Evolutionary conservation across 495 filamentous ascomycete species (phyloP).

Genomic region (Annulohypoxylon maeteangense): DNA sequence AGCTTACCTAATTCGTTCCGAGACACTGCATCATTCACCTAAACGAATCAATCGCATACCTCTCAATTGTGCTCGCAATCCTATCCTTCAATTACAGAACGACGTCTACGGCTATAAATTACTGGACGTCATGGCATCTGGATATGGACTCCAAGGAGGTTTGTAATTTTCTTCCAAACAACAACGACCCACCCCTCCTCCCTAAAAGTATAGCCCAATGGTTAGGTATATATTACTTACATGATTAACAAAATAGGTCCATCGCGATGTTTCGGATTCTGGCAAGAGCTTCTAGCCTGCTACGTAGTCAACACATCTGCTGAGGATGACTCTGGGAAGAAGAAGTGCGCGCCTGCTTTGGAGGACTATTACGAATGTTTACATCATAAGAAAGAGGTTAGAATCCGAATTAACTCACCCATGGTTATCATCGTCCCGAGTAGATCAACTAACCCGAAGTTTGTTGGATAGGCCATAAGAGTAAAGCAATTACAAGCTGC

Average conservation of each 20-base stretch:
- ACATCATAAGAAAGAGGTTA: slow-evolving; percentile 97
- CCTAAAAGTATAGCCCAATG: slow-evolving; percentile 18
- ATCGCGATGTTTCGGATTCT: slow-evolving; percentile 97
- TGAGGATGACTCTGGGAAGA: slow-evolving; percentile 80
- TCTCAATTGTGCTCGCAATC: slow-evolving; percentile 17
- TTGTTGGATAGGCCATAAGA: slow-evolving; percentile 73
- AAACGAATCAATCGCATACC: background rate
- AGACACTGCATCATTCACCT: slow-evolving; percentile 1
- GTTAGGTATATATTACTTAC: slow-evolving; percentile 21
- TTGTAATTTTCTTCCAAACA: no score
- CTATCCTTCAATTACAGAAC: background rate
- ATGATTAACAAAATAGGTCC: slow-evolving; percentile 65
- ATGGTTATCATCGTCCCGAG: background rate
- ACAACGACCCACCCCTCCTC: no score
- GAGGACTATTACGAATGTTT: slow-evolving; percentile 99
- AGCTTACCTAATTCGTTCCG: slow-evolving; percentile 26
- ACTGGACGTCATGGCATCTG: slow-evolving; percentile 75
- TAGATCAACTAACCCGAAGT: slow-evolving; percentile 12
- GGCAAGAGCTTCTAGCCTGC: slow-evolving; percentile 92
- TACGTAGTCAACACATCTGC: slow-evolving; percentile 84
- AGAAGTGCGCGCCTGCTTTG: slow-evolving; percentile 87
- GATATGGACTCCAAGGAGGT: slow-evolving; percentile 84
- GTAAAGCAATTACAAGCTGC: slow-evolving; percentile 82
- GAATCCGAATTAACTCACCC: slow-evolving; percentile 37
- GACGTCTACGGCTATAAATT: slow-evolving; percentile 22